These are phyloP conservation scores for Chalara sp. DNA, from an alignment of 2,329 filamentous ascomycete species.

Conservation along the genomic window DNA sequence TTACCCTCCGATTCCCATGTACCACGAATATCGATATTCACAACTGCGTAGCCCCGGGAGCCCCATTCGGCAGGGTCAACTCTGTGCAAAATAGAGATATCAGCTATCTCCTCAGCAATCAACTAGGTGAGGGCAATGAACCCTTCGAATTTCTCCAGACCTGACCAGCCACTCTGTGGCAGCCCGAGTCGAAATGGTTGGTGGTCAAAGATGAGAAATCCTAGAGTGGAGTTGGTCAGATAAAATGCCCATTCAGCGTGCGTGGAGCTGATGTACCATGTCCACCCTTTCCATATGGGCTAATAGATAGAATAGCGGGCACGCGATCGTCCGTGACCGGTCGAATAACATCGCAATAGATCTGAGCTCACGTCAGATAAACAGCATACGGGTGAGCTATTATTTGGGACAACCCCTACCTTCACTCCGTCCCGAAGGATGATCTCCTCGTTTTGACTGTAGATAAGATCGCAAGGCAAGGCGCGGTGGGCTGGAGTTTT, in stretches of 20 bases:
- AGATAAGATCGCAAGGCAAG: not conserved
- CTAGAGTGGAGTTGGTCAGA: too few relatives aligned
- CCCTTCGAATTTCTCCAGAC: too few relatives aligned
- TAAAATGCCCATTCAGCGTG: too few relatives aligned
- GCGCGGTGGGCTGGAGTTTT: not conserved
- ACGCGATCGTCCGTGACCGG: slow-evolving; percentile 6
- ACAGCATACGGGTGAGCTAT: too few relatives aligned
- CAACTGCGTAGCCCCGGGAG: slow-evolving; percentile 19
- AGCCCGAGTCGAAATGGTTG: too few relatives aligned
- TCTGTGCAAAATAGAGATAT: too few relatives aligned
- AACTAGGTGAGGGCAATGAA: too few relatives aligned
- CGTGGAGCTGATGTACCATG: too few relatives aligned
- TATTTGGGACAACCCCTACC: slow-evolving; percentile 4
- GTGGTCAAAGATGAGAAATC: too few relatives aligned
- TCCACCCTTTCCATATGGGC: slow-evolving; percentile 17
- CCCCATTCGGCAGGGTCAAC: slow-evolving; percentile 17
- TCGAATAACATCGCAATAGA: slow-evolving; percentile 16
- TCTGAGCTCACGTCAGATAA: too few relatives aligned
- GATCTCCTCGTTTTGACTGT: slow-evolving; percentile 13
- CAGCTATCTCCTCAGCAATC: too few relatives aligned
- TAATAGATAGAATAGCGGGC: slow-evolving; percentile 18
- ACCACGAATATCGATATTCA: slow-evolving; percentile 12
- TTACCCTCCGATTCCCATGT: not conserved
- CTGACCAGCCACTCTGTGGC: too few relatives aligned
- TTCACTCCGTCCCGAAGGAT: slow-evolving; percentile 17